phyloP scores from a whole-genome alignment of 2,329 filamentous ascomycete species.

The Myriosclerotinia scirpicola region DNA sequence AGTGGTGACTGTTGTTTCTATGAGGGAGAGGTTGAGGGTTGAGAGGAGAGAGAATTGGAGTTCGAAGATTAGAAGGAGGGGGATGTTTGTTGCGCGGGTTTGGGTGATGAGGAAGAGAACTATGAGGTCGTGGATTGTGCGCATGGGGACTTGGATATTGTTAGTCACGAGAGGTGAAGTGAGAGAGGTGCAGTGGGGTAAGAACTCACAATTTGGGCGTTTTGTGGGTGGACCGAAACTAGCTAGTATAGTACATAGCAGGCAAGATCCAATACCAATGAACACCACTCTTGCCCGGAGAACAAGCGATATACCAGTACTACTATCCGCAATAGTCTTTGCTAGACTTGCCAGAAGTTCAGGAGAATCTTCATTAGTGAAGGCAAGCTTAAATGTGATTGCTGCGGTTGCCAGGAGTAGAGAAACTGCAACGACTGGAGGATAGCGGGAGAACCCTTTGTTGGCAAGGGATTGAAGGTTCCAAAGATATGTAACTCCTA shows the following conservation, averaged over 20 bases:
- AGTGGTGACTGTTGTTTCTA: conserved; percentile 66
- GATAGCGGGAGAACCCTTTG: conserved; percentile 36
- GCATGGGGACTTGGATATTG: conserved; percentile 33
- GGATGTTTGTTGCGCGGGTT: conserved; percentile 80
- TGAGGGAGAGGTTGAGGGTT: conserved; percentile 48
- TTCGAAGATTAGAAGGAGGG: conserved; percentile 76
- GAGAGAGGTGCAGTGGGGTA: neutral
- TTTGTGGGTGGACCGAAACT: conserved; percentile 41
- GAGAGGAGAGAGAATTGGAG: conserved; percentile 57
- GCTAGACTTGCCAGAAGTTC: conserved; percentile 63
- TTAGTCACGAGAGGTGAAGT: neutral
- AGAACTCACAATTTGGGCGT: conserved; percentile 32
- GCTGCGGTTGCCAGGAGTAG: conserved; percentile 54
- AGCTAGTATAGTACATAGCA: conserved; percentile 45
- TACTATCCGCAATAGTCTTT: conserved; percentile 35
- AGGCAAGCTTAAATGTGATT: conserved; percentile 84
- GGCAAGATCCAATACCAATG: conserved; percentile 44
- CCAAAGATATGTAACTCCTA: conserved; percentile 68
- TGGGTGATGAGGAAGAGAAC: conserved; percentile 84
- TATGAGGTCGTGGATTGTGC: conserved; percentile 66
- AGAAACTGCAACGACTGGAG: conserved; percentile 38
- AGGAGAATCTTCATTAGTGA: conserved; percentile 83
- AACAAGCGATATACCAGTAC: conserved; percentile 35
- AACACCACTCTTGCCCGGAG: conserved; percentile 49
- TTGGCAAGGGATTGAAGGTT: conserved; percentile 36